These are phyloP conservation scores for Chlamydomonas eustigma DNA, from an alignment of 139 green algal species.

Conservation along the genomic window DNA sequence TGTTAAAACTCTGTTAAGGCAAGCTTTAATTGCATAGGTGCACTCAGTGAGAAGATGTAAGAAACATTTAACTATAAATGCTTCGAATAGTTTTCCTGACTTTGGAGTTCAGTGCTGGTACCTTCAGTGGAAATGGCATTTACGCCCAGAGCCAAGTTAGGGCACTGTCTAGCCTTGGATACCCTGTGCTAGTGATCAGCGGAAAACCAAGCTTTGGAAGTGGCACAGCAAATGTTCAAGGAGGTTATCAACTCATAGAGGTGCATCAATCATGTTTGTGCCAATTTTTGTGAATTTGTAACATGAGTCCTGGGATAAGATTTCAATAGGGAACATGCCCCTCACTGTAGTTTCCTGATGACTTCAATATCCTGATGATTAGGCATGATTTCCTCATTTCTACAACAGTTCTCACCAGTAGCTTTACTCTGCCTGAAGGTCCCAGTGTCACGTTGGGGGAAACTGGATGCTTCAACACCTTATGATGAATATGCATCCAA, in stretches of 20 bases:
- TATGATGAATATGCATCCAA: conserved; percentile 50
- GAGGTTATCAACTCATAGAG: conserved; percentile 25
- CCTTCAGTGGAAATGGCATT: conserved; percentile 59
- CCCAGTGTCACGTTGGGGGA: conserved; percentile 49
- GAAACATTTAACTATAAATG: too few species aligned
- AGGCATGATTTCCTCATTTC: neutral
- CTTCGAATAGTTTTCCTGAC: conserved; percentile 12
- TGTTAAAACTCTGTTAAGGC: too few species aligned
- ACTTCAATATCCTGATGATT: neutral
- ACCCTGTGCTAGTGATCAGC: conserved; percentile 50
- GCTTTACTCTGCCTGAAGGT: conserved; percentile 34
- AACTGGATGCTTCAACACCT: conserved; percentile 41
- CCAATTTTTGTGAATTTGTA: too few species aligned
- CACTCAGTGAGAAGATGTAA: too few species aligned
- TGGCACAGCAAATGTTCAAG: neutral
- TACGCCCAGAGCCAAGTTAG: conserved; percentile 58
- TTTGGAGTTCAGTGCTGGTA: conserved; percentile 22
- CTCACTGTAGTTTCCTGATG: neutral
- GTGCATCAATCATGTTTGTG: conserved; percentile 2
- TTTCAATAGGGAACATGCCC: too few species aligned
- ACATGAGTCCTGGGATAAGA: too few species aligned
- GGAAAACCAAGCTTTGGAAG: conserved; percentile 28
- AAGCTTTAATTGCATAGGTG: too few species aligned
- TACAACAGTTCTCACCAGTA: neutral
- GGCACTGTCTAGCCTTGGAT: conserved; percentile 22